A percentile compares a stretch with the other conserved stretches of the same genome.
These are phyloP conservation scores for Centaurea solstitialis DNA, from an alignment of 129 eudicot species.

Conservation along the genomic window DNA sequence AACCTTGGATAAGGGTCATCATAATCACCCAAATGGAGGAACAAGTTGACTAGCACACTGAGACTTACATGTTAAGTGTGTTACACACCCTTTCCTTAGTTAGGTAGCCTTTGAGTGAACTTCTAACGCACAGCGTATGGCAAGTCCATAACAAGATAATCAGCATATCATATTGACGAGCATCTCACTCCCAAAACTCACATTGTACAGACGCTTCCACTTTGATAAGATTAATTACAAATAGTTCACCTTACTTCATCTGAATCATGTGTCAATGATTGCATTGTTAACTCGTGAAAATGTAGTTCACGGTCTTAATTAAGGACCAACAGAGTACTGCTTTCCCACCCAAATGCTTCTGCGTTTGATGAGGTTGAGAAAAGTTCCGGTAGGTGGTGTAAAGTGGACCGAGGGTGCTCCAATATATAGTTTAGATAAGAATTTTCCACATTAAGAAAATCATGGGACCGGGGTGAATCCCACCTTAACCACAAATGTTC, in stretches of 20 bases:
- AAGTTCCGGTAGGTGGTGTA: not conserved
- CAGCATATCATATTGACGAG: not conserved
- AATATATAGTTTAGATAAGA: not conserved
- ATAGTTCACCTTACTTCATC: not conserved
- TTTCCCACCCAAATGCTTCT: not conserved
- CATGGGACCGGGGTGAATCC: not conserved
- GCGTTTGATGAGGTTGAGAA: conserved; percentile 23
- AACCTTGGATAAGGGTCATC: no score
- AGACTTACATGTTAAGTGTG: no score
- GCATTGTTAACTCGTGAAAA: not conserved
- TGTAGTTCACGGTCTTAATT: not conserved
- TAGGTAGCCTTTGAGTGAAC: not conserved
- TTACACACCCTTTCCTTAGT: no score
- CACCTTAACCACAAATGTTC: not conserved
- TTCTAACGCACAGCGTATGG: not conserved
- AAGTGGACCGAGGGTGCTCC: not conserved
- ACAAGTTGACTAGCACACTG: no score
- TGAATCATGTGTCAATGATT: not conserved
- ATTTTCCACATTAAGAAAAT: not conserved
- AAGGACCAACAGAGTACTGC: not conserved
- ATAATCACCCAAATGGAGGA: no score
- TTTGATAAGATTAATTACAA: not conserved
- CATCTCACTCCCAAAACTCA: not conserved
- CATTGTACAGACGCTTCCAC: not conserved
- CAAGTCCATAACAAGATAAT: not conserved